Percentiles rank a stretch among this genome's conserved stretches.
Conservation (phyloP, 305 asterid genomes). For the Fraxinus ornus region DNA sequence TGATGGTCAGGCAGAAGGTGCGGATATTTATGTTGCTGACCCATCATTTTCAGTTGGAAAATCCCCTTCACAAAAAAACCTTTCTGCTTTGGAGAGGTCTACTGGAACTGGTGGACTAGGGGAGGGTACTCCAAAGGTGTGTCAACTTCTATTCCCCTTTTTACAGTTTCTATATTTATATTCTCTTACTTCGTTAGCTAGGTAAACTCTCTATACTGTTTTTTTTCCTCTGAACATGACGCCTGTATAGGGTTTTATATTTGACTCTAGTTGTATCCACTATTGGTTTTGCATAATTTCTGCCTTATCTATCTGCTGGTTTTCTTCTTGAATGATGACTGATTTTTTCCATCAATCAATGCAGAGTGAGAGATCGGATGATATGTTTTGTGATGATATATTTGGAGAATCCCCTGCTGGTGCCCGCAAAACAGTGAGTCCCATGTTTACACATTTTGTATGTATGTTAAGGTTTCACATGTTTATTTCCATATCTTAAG, state of each 20-base stretch:
- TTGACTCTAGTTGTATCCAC: neutral
- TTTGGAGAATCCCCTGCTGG: conserved; percentile 98
- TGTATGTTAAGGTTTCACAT: neutral
- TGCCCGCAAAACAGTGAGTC: conserved; percentile 67
- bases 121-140: conserved; percentile 94
- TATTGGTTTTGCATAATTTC: neutral
- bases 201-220: neutral
- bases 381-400: conserved; percentile 94
- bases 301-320: conserved; percentile 11
- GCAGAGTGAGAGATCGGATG: conserved; percentile 87
- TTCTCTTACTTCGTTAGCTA: neutral
- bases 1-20: conserved; percentile 47
- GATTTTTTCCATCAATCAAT: conserved; percentile 21
- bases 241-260: neutral
- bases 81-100: conserved; percentile 45
- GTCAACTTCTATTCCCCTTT: conserved; percentile 4
- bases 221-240: neutral
- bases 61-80: conserved; percentile 67
- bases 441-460: neutral
- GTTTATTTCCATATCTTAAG: neutral
- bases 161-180: neutral
- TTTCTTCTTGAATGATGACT: conserved; percentile 8
- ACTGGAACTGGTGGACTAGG: conserved; percentile 86
- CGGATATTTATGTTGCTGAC: conserved; percentile 55
- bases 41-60: conserved; percentile 77